Evolutionary conservation across 805 yeast genomes (phyloP).

Genomic region (Candida insectorum): DNA sequence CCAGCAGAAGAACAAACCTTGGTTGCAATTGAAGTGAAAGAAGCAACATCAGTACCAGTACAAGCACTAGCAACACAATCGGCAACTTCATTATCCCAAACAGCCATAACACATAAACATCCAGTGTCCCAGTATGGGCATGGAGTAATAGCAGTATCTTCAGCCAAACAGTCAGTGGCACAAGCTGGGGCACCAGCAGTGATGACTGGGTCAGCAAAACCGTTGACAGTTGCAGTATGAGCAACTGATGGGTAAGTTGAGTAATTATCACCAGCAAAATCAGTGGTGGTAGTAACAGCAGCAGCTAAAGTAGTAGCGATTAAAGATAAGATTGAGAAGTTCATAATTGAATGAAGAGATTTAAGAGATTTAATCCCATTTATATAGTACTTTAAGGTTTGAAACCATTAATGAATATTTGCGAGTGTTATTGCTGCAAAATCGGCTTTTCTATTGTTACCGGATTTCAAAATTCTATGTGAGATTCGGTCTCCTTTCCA

Average conservation of each 20-base stretch:
- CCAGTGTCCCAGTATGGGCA: conserved; percentile 48
- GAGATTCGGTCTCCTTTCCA: too few species aligned
- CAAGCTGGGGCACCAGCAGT: conserved; percentile 27
- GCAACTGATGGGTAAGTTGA: conserved; percentile 32
- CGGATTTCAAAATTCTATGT: too few species aligned
- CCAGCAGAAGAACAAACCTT: conserved; percentile 22
- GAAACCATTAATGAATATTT: too few species aligned
- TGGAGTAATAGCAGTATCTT: conserved; percentile 33
- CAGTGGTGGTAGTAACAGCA: conserved; percentile 15
- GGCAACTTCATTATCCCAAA: conserved; percentile 27
- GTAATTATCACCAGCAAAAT: too few species aligned
- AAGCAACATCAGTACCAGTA: conserved; percentile 24
- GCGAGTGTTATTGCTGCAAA: too few species aligned
- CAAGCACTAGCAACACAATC: conserved; percentile 38
- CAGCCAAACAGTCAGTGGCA: conserved; percentile 31
- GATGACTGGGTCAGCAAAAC: conserved; percentile 37
- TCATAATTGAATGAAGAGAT: background rate
- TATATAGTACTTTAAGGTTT: conserved; percentile 1
- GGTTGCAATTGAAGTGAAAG: conserved; percentile 23
- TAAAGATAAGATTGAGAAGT: conserved; percentile 6
- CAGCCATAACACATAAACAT: conserved; percentile 40
- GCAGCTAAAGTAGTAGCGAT: conserved; percentile 8
- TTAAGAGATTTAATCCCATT: background rate
- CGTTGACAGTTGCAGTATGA: conserved; percentile 39
- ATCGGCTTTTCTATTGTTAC: too few species aligned